Evolutionary conservation across 1,139 yeast species (phyloP), one percentile per base, ranked within the genome.

Genomic region (Saccharomyces hybrid): DNA sequence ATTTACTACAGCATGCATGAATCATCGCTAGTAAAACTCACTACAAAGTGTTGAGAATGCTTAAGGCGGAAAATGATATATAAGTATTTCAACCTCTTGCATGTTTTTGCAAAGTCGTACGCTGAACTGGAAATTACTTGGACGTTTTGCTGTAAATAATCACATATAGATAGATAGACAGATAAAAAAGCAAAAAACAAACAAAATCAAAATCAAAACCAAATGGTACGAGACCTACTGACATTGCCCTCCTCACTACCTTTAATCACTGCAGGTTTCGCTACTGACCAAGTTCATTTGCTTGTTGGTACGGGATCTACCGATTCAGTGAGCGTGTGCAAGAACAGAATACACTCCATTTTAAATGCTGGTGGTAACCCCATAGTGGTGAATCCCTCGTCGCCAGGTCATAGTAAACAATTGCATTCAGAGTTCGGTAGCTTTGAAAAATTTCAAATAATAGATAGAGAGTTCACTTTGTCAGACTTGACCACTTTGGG

Each of bases 321-420:
- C 8, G 53, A 52, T 4, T 56, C 56, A 6, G 73, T 85, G 3
- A 76, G 78, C 9, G 72, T 81, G 25, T 73, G 84, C 0, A 68
- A 73, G n/a, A 72, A 75, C 38, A 75, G 95, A 57, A 73, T 80
- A 14, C 73, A 72, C 44, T 68, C 78, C 14, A 74, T 84, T 5
- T 61, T 79, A 25, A 78, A 76, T 44, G 69, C 82, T 20, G 88
- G 89, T 9, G 91, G 89, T 1, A 63, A 55, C 2, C 83, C 88
- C 1, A 72, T 83, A 0, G 69, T 84, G 14, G 70, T 85, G 16
- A 65, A 61, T 29, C 58, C 61, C 2, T 54, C 71, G 50, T 56
- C 66, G 53, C 55, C 57, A 11, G 54, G 53, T 9, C 62, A 64
- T 41, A 50, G 49, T 14, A 52, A 59, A 8, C 50, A 48, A 5